Conservation (phyloP, 148 eudicot genomes). For the Nyssa sinensis region DNA sequence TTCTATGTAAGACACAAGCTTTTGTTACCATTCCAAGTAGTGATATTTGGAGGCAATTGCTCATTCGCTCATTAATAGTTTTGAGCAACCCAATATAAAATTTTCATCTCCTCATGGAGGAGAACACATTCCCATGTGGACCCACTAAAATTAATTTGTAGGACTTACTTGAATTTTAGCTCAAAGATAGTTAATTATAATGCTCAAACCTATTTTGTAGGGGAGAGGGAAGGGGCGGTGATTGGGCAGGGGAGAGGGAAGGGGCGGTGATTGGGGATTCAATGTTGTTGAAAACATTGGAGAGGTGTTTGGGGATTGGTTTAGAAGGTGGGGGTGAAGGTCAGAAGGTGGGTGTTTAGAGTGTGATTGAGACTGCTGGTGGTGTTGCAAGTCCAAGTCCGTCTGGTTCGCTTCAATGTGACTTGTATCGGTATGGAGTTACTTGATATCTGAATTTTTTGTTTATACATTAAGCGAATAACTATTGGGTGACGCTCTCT, state of each 20-base stretch:
- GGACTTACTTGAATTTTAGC: too few relatives aligned
- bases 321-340: conserved; percentile 14
- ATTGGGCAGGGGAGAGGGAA: conserved; percentile 80
- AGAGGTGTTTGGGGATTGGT: conserved; percentile 44
- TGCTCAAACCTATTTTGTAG: too few relatives aligned
- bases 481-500: background rate
- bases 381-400: conserved; percentile 97
- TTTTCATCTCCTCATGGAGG: too few relatives aligned
- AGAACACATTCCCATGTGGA: too few relatives aligned
- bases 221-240: too few relatives aligned
- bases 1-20: too few relatives aligned
- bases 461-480: background rate
- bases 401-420: conserved; percentile 87
- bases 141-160: too few relatives aligned
- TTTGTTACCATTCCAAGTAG: too few relatives aligned
- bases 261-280: conserved; percentile 50
- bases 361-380: conserved; percentile 90
- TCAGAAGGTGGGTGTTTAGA: conserved; percentile 32
- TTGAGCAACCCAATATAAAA: too few relatives aligned
- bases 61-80: too few relatives aligned
- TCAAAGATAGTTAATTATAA: too few relatives aligned
- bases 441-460: background rate
- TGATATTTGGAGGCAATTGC: too few relatives aligned
- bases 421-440: conserved; percentile 62
- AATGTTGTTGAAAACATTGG: conserved; percentile 50